Percentiles rank a stretch among this genome's conserved stretches.
These are phyloP conservation scores for Entomophthora muscae DNA, from an alignment of 371 early-diverging fungal species.

Conservation along the genomic window DNA sequence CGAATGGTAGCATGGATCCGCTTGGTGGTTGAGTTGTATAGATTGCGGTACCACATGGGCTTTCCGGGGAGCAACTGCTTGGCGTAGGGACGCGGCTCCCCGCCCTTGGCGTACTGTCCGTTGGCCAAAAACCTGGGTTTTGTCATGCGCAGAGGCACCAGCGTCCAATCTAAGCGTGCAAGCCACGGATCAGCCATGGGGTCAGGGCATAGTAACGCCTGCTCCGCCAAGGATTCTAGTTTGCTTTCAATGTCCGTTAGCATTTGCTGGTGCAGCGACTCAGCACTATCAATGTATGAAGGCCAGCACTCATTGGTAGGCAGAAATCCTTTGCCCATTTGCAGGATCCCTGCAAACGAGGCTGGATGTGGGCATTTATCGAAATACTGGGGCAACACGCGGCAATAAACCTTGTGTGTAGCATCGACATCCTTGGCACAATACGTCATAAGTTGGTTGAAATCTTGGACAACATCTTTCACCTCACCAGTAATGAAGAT, in stretches of 20 bases:
- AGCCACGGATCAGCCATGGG: constrained; percentile 60
- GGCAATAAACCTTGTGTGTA: constrained; percentile 53
- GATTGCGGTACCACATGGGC: constrained; percentile 77
- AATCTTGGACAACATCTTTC: constrained; percentile 27
- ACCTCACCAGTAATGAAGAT: constrained; percentile 41
- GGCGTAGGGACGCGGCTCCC: constrained; percentile 17
- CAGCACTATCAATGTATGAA: constrained; percentile 33
- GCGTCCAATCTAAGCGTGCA: constrained; percentile 59
- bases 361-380: constrained; percentile 83
- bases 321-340: constrained; percentile 75
- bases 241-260: constrained; percentile 32
- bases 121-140: constrained; percentile 18
- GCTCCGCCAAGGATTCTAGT: constrained; percentile 42
- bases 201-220: constrained; percentile 26
- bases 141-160: constrained; percentile 16
- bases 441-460: constrained; percentile 54
- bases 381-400: constrained; percentile 48
- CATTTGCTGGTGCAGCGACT: constrained; percentile 30
- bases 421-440: constrained; percentile 78
- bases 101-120: constrained; percentile 22
- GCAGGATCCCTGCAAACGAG: constrained; percentile 78
- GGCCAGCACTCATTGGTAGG: constrained; percentile 67
- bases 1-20: constrained; percentile 45
- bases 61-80: constrained; percentile 33
- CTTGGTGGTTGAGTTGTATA: constrained; percentile 37